These are phyloP conservation scores for Vigna unguiculata DNA, from an alignment of 306 rosid genomes.

Conservation along the genomic window DNA sequence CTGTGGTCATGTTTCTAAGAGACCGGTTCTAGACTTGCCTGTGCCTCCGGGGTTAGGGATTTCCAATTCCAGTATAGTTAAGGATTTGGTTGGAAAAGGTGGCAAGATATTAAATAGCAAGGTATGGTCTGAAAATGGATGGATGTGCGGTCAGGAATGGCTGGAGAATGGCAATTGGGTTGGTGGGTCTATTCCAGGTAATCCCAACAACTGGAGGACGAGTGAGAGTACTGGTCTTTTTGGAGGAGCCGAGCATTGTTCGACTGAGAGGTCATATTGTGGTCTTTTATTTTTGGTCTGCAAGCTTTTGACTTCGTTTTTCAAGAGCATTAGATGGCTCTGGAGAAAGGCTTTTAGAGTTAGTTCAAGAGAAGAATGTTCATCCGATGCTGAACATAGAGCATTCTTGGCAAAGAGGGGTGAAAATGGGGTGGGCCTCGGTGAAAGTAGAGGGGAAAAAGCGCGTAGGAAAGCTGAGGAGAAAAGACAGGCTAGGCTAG, in stretches of 20 bases:
- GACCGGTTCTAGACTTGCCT: constrained; percentile 95
- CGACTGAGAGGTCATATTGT: constrained; percentile 83
- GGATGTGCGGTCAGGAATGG: constrained; percentile 94
- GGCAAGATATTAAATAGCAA: constrained; percentile 88
- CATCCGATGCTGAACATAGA: constrained; percentile 78
- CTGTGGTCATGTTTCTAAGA: constrained; percentile 93
- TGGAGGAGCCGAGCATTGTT: constrained; percentile 85
- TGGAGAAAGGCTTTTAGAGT: constrained; percentile 89
- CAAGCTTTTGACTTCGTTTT: constrained; percentile 77
- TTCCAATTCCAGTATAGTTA: constrained; percentile 72
- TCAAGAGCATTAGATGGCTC: constrained; percentile 91
- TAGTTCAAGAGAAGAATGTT: constrained; percentile 77
- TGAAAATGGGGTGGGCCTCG: constrained; percentile 73
- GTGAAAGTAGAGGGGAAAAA: constrained; percentile 90
- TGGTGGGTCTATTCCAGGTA: constrained; percentile 69
- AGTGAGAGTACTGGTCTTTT: constrained; percentile 64
- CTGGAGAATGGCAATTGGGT: constrained; percentile 87
- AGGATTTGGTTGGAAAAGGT: constrained; percentile 85
- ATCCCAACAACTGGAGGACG: constrained; percentile 70
- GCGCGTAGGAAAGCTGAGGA: constrained; percentile 99
- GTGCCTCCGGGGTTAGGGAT: constrained; percentile 74
- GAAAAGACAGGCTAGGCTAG: constrained; percentile 95
- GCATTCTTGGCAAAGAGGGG: constrained; percentile 75
- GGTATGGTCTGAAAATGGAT: constrained; percentile 93
- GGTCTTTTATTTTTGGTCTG: constrained; percentile 74